These are phyloP conservation scores for Colletotrichum horii DNA, from an alignment of 2,329 filamentous ascomycete genomes.

Conservation along the genomic window DNA sequence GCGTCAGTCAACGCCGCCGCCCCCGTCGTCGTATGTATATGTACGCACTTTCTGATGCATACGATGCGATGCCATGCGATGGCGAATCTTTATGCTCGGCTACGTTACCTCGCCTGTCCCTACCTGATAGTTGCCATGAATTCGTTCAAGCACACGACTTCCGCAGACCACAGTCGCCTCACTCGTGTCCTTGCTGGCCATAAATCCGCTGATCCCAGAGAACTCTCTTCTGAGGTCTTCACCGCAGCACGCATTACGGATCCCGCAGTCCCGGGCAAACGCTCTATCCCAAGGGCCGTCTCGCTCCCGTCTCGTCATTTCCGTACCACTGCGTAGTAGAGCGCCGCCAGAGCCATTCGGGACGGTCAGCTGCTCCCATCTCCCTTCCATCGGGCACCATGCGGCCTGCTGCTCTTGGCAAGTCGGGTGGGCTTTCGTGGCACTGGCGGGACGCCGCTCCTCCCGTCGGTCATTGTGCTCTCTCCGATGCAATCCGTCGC, in stretches of 20 bases:
- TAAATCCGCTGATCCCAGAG: not conserved
- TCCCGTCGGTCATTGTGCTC: not conserved
- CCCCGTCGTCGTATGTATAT: not conserved
- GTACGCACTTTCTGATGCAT: not conserved
- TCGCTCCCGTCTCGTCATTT: not conserved
- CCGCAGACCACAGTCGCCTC: not conserved
- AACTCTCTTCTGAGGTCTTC: not conserved
- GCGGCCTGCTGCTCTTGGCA: conserved; percentile 17
- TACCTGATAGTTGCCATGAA: not conserved
- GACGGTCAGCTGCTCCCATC: conserved; percentile 15
- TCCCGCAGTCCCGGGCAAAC: not conserved
- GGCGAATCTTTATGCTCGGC: not conserved
- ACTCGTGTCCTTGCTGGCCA: not conserved
- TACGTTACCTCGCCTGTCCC: not conserved
- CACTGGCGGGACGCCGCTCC: conserved; percentile 11
- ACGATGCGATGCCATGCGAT: not conserved
- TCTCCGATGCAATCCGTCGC: not conserved
- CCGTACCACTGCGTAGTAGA: conserved; percentile 18
- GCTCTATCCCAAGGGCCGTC: not conserved
- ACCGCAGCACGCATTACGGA: not conserved
- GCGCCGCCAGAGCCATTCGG: conserved; percentile 5
- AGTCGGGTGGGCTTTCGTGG: conserved; percentile 9
- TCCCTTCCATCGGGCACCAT: conserved; percentile 4
- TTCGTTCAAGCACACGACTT: not conserved
- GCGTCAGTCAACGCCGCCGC: not conserved